A percentile compares a stretch with the other conserved stretches of the same genome.
Conservation (phyloP, 495 filamentous ascomycete species). For the Aspergillus ostianus region DNA sequence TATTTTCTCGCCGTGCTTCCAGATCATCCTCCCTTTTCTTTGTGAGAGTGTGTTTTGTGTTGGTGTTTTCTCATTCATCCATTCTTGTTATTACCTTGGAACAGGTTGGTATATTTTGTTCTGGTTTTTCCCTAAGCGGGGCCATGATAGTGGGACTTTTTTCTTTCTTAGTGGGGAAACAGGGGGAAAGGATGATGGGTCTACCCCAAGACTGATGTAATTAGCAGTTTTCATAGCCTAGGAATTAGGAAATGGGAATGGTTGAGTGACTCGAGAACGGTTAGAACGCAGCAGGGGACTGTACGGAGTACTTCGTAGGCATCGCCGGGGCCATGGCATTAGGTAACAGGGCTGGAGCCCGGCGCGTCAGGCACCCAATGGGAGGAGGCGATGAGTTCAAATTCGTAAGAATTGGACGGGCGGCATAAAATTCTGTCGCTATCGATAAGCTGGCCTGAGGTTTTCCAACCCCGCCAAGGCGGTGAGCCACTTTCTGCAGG, state of each 20-base stretch:
- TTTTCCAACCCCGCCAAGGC: slow-evolving; percentile 14
- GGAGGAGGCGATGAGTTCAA: background rate
- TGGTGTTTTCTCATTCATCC: background rate
- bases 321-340: slow-evolving; percentile 1
- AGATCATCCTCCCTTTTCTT: background rate
- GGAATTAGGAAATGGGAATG: background rate
- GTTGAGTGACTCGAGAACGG: background rate
- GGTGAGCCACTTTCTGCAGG: slow-evolving; percentile 30
- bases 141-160: background rate
- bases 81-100: background rate
- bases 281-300: no score
- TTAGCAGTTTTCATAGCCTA: background rate
- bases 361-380: background rate
- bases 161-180: background rate
- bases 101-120: background rate
- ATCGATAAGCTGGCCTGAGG: slow-evolving; percentile 13
- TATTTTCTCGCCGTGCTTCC: background rate
- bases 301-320: background rate
- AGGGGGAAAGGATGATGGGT: no score
- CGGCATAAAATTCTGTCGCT: background rate
- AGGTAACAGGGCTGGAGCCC: slow-evolving; percentile 9
- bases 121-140: background rate
- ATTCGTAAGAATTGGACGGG: no score
- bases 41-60: background rate
- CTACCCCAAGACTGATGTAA: background rate